Conservation (phyloP, 139 green algal species). For the Zygnema circumcarinatum region DNA sequence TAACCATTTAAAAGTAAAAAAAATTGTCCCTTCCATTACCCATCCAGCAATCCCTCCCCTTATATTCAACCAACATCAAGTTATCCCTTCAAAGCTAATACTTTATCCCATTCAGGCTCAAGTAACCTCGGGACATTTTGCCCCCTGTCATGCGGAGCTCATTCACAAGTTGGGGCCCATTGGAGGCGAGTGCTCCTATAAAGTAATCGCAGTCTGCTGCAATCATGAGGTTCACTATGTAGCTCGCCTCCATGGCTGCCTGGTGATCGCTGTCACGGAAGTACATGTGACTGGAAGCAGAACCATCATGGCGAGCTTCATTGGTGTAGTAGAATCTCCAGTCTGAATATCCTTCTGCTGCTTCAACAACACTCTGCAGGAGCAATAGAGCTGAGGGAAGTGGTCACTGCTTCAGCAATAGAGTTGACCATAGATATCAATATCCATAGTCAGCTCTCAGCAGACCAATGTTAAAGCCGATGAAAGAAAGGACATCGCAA, state of each 20-base stretch:
- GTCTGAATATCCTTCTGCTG: background rate
- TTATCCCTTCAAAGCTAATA: too few species aligned
- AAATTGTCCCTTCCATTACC: too few species aligned
- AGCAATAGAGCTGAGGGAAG: too few species aligned
- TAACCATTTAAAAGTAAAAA: too few species aligned
- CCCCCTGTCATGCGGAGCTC: constrained; percentile 45
- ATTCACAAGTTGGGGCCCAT: constrained; percentile 36
- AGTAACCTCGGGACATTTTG: background rate
- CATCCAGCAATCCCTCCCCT: too few species aligned
- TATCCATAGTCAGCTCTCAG: too few species aligned
- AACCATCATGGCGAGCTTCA: background rate
- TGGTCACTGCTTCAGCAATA: too few species aligned
- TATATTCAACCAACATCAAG: too few species aligned
- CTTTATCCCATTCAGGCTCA: background rate
- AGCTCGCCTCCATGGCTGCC: too few species aligned
- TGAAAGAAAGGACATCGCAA: too few species aligned
- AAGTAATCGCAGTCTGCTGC: constrained; percentile 48
- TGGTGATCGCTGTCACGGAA: background rate
- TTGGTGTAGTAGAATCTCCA: background rate
- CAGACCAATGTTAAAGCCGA: too few species aligned
- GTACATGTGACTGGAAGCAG: background rate
- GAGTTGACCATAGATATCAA: too few species aligned
- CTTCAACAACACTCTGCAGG: background rate
- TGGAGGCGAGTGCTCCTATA: constrained; percentile 28
- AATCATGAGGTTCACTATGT: constrained; percentile 50